Conservation (phyloP, 306 rosid genomes). For the Rubus parviflorus region DNA sequence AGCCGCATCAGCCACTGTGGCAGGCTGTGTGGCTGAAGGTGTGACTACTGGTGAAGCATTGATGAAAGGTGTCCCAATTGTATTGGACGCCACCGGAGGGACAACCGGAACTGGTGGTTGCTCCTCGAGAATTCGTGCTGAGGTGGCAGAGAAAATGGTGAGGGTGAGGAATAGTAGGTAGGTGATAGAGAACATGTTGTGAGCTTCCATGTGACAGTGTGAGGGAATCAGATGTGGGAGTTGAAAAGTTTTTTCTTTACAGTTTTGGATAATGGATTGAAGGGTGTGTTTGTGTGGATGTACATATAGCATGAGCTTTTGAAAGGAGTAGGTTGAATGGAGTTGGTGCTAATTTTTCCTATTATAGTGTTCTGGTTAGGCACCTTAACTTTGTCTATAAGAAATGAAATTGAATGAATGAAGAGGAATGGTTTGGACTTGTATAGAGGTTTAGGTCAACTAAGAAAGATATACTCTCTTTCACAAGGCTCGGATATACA, state of each 20-base stretch:
- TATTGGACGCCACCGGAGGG: conserved; percentile 13
- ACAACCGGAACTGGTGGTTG: not conserved
- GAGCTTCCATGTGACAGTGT: conserved; percentile 31
- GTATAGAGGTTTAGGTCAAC: conserved; percentile 15
- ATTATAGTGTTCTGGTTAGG: conserved; percentile 10
- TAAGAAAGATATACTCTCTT: conserved; percentile 10
- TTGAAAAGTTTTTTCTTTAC: not conserved
- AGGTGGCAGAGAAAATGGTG: conserved; percentile 22
- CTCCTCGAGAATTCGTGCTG: conserved; percentile 42
- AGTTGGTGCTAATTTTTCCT: conserved; percentile 16
- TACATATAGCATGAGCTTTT: conserved; percentile 10
- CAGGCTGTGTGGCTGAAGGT: conserved; percentile 23
- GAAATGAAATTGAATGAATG: not conserved
- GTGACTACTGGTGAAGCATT: conserved; percentile 25
- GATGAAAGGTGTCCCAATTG: conserved; percentile 19
- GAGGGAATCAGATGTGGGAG: not conserved
- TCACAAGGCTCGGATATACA: not conserved
- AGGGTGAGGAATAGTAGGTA: conserved; percentile 30
- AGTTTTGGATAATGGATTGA: not conserved
- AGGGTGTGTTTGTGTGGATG: conserved; percentile 10
- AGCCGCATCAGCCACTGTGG: conserved; percentile 16
- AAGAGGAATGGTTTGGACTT: not conserved
- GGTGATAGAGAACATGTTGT: not conserved
- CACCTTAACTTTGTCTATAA: not conserved
- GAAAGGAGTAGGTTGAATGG: conserved; percentile 35